Evolutionary conservation across 2,329 filamentous ascomycete species (phyloP).

Genomic region (Aciculosporium take): DNA sequence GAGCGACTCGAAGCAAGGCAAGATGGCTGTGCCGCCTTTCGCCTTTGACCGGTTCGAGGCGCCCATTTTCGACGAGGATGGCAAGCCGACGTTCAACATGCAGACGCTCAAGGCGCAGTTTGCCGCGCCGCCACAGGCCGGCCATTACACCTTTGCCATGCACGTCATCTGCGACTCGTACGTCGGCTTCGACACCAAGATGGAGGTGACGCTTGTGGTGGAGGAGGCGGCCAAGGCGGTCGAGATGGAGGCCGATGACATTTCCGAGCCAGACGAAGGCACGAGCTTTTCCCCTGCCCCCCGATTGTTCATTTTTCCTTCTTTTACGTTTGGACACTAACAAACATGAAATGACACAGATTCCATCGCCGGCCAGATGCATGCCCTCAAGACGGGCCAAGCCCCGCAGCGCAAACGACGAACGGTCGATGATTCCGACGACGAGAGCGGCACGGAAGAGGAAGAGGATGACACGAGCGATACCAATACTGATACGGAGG

Average conservation of each 20-base stretch:
- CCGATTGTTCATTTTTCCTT: too few species aligned
- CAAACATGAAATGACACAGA: conserved; percentile 42
- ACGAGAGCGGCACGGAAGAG: conserved; percentile 70
- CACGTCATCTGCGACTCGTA: conserved; percentile 91
- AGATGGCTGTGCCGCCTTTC: conserved; percentile 92
- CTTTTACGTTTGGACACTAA: too few species aligned
- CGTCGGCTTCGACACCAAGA: conserved; percentile 81
- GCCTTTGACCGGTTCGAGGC: conserved; percentile 90
- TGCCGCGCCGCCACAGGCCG: conserved; percentile 80
- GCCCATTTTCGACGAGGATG: conserved; percentile 65
- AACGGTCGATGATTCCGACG: conserved; percentile 49
- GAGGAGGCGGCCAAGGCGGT: conserved; percentile 79
- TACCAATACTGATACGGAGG: conserved; percentile 55
- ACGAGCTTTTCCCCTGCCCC: too few species aligned
- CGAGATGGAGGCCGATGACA: conserved; percentile 78
- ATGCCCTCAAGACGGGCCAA: conserved; percentile 60
- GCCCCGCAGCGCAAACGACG: conserved; percentile 45
- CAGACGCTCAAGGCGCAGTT: conserved; percentile 97
- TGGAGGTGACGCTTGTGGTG: conserved; percentile 78
- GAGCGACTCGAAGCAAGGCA: conserved; percentile 83
- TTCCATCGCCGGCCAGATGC: conserved; percentile 83
- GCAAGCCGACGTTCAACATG: conserved; percentile 83
- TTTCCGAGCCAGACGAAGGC: conserved; percentile 97
- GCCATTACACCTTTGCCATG: conserved; percentile 89
- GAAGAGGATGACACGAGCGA: conserved; percentile 49